Evolutionary conservation across 2,329 filamentous ascomycete genomes (phyloP), one percentile per base, ranked within the genome.

Genomic region (Xylaria sp.): DNA sequence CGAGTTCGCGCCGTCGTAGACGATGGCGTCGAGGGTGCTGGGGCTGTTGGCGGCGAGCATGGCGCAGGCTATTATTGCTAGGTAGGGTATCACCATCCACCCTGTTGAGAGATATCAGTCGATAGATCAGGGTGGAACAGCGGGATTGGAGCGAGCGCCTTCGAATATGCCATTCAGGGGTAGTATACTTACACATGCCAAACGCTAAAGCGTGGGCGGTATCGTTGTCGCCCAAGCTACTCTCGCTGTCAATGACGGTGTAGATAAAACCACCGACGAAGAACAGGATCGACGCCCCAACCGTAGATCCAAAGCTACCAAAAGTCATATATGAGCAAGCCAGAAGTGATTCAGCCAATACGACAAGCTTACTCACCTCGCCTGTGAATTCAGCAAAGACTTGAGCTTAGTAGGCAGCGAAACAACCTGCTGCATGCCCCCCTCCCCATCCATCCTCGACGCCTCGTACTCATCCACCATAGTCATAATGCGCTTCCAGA

Each of bases 21-120:
- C 75, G 44, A 79, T 75, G 23, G 74, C 74, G 37, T 78, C 74
- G 16, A 79, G 73, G 0, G 75, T 73, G 50, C 74, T 76, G 3
- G 77, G 76, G 57, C 73, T 76, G 32, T 76, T 77, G 12, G 77
- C 71, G 12, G 78, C 78, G 2, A 79, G 72, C 77, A 79, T 78
- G 35, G 76, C 76, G 57, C 76, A 77, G 2, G 78, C 76, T 1
- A 78, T 72, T 9, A 78, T 78, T 48, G 78, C 78, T 3, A 79
- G 73, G 32, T 77, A 75, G 0, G 77, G 77, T 47, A 79, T 77
- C 10, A 78, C 76, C 77, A 79, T 79, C 77, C 77, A 79, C 78
- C 78, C 78, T 78, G 29, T 60, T 32, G 2, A 13, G 50, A 25
- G 35, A 32, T n/a, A 40, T 32, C 10, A 29, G 44, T 27, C 23